These are phyloP conservation scores for Pyricularia grisea DNA, from an alignment of 2,329 filamentous ascomycete genomes.

Conservation along the genomic window DNA sequence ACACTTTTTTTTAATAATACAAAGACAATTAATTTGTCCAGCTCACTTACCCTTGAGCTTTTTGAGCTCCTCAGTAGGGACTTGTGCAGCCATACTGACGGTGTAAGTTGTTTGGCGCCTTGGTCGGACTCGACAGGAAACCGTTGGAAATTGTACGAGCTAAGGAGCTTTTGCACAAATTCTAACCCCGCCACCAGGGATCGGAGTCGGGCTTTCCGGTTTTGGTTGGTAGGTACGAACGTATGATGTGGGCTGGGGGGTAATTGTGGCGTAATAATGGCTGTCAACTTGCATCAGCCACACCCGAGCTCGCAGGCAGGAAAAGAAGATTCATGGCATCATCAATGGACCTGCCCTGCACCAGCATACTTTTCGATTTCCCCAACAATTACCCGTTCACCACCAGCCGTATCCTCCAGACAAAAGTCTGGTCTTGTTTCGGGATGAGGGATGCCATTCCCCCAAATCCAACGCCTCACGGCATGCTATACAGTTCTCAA, in stretches of 20 bases:
- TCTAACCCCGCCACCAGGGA: background rate
- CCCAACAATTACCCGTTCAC: background rate
- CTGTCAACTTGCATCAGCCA: background rate
- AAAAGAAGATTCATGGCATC: background rate
- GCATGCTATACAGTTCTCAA: constrained; percentile 11
- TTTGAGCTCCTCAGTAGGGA: constrained; percentile 28
- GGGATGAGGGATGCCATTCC: constrained; percentile 56
- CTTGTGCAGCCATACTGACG: constrained; percentile 28
- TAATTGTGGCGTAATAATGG: background rate
- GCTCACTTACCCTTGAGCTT: constrained; percentile 27
- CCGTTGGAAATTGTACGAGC: background rate
- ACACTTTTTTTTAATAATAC: background rate
- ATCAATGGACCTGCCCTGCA: background rate
- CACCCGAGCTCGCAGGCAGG: background rate
- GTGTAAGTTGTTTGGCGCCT: constrained; percentile 8
- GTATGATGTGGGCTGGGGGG: background rate
- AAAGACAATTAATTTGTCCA: background rate
- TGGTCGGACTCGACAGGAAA: background rate
- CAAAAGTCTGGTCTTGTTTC: constrained; percentile 1
- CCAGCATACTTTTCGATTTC: background rate
- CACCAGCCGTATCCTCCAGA: background rate
- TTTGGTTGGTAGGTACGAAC: background rate
- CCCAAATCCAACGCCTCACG: constrained; percentile 21
- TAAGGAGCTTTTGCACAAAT: background rate
- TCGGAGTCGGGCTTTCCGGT: background rate